Evolutionary conservation across 805 yeast species (phyloP), one percentile per base, ranked within the genome.

Genomic region (Hanseniaspora singularis): DNA sequence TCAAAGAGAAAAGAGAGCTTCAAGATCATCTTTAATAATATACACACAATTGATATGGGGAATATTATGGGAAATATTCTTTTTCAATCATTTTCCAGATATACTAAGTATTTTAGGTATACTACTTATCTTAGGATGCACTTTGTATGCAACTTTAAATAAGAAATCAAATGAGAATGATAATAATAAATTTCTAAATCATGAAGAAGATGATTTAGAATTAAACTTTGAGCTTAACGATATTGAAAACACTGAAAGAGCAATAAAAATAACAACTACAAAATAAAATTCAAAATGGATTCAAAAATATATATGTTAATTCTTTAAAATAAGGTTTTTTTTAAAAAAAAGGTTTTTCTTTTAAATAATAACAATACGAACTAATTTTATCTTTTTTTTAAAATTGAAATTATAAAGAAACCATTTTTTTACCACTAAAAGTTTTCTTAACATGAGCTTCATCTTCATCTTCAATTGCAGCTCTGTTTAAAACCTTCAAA

Each of bases 401-500:
- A n/a, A n/a, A n/a, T n/a, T n/a, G n/a, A n/a, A n/a, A n/a, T n/a
- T n/a, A n/a, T n/a, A n/a, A 37, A 2, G 52, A 43, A 9, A 43
- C 64, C 10, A 65, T 62, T 38, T 60, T 62, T 53, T 62, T 61
- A 54, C 61, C 64, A 12, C 38, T 36, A 18, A 43, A 31, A 7
- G 48, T 43, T 16, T 43, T 43, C 16, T 37, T 43, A 3, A 23
- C 42, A 18, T 7, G 20, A 2, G 60, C 87, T 49, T 76, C 81
- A 50, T 81, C 92, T 16, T 77, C 81, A 50, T 77, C 82, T 57
- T 92, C 99, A 23, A 96, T 89, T 66, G 88, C 87, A 26, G 98
- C 98, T 60, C 99, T 76, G 69, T 92, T 92, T 66, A 92, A 77
- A 27, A 92, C 89, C 71, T 92, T 92, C 61, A 88, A 75, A 69